Evolutionary conservation across 2,329 filamentous ascomycete genomes (phyloP).

Genomic region (Lithohypha guttulata): DNA sequence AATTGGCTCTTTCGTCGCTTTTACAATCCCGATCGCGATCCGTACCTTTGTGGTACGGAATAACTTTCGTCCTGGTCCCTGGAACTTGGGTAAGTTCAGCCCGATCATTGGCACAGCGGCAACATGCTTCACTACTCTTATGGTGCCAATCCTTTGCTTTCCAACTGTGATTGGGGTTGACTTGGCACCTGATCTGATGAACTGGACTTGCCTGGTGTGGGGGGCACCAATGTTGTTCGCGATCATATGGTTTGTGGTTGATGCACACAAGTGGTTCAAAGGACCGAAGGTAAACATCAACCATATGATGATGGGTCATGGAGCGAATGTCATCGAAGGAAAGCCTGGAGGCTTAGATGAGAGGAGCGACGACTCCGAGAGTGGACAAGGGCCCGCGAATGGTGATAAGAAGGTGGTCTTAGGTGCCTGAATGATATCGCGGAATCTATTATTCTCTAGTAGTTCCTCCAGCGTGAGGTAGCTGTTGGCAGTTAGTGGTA

Average conservation of each 20-base stretch:
- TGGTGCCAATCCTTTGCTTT: constrained; percentile 59
- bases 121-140: constrained; percentile 50
- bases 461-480: too few species aligned
- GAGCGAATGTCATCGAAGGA: constrained; percentile 30
- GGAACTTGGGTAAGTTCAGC: constrained; percentile 54
- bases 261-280: constrained; percentile 28
- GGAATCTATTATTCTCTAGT: too few species aligned
- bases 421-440: too few species aligned
- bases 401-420: too few species aligned
- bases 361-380: too few species aligned
- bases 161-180: constrained; percentile 48
- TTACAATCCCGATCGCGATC: constrained; percentile 35
- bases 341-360: constrained; percentile 44
- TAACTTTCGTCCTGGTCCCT: constrained; percentile 55
- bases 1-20: constrained; percentile 52
- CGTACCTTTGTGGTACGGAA: constrained; percentile 44
- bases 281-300: constrained; percentile 27
- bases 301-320: constrained; percentile 33
- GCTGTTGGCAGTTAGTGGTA: too few species aligned
- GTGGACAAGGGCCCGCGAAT: too few species aligned
- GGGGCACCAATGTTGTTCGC: constrained; percentile 25
- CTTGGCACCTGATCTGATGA: too few species aligned
- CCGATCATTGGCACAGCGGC: constrained; percentile 47
- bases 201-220: constrained; percentile 27
- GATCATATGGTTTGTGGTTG: constrained; percentile 24